Percentiles rank a stretch among this genome's conserved stretches.
Evolutionary conservation across 441 rosid species (phyloP).

Genomic region (Aleurites moluccanus): DNA sequence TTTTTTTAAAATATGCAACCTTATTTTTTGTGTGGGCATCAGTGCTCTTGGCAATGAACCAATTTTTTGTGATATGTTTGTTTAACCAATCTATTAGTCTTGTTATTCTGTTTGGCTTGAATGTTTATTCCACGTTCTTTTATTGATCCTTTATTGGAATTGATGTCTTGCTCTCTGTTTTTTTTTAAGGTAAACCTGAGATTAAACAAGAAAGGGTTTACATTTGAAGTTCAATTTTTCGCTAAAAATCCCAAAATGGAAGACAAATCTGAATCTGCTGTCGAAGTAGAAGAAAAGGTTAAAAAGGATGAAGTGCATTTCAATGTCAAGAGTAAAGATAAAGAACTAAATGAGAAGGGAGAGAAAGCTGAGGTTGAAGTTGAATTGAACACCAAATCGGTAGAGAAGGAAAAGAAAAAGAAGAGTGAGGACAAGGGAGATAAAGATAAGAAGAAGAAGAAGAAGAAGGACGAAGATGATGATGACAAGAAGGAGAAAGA

Average conservation of each 20-base stretch:
- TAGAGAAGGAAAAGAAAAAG: constrained; percentile 50
- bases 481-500: not conserved
- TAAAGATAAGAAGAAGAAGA: constrained; percentile 23
- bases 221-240: constrained; percentile 21
- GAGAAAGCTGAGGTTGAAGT: constrained; percentile 45
- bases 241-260: constrained; percentile 28
- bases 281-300: constrained; percentile 32
- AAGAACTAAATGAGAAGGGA: constrained; percentile 31
- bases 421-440: constrained; percentile 34
- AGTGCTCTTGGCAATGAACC: not conserved
- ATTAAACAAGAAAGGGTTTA: constrained; percentile 18
- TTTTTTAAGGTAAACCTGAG: constrained; percentile 26
- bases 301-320: constrained; percentile 52
- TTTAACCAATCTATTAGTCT: not conserved
- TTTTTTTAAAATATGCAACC: not conserved
- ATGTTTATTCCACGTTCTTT: not conserved
- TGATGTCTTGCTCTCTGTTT: not conserved
- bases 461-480: constrained; percentile 7
- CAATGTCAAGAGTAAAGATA: constrained; percentile 45
- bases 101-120: not conserved
- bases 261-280: constrained; percentile 31
- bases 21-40: not conserved
- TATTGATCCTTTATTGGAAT: constrained; percentile 6
- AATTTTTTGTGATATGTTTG: not conserved
- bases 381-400: constrained; percentile 49